phyloP scores from a whole-genome alignment of 768 basidiomycete genomes.

The Tulasnella sp. region DNA sequence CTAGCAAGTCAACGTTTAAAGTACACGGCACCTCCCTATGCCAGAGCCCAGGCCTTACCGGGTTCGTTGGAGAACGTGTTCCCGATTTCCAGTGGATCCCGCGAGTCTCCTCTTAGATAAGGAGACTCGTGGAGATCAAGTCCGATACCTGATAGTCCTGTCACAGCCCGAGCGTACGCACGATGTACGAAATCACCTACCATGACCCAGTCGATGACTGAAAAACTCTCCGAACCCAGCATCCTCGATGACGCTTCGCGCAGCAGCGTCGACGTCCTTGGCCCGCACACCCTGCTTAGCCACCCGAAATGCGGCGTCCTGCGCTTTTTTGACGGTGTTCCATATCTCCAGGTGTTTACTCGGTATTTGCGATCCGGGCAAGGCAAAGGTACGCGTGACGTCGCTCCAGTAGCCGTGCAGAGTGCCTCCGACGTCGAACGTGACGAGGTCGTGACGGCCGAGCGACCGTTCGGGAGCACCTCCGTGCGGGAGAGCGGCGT shows the following conservation, averaged over 20 bases:
- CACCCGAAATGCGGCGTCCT: constrained; percentile 39
- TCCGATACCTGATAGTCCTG: constrained; percentile 57
- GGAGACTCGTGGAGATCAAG: constrained; percentile 75
- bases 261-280: constrained; percentile 43
- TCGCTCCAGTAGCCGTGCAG: constrained; percentile 49
- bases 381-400: constrained; percentile 41
- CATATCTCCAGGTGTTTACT: constrained; percentile 44
- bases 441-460: constrained; percentile 45
- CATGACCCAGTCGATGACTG: constrained; percentile 73
- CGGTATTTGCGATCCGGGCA: constrained; percentile 45
- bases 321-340: constrained; percentile 53
- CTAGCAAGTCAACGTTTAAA: neutral
- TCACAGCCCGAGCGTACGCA: neutral
- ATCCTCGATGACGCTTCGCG: constrained; percentile 38
- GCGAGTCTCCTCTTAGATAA: constrained; percentile 61
- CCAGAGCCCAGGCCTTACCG: constrained; percentile 19
- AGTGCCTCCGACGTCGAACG: constrained; percentile 63
- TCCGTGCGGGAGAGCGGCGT: constrained; percentile 81
- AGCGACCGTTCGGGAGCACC: constrained; percentile 57
- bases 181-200: constrained; percentile 27
- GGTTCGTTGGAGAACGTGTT: constrained; percentile 80
- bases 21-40: neutral
- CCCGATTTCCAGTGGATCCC: constrained; percentile 44
- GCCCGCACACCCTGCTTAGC: no score
- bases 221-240: constrained; percentile 47